A percentile compares a stretch with the other conserved stretches of the same genome.
Conservation (phyloP, 768 basidiomycete species). For the Pleurotus ostreatus region DNA sequence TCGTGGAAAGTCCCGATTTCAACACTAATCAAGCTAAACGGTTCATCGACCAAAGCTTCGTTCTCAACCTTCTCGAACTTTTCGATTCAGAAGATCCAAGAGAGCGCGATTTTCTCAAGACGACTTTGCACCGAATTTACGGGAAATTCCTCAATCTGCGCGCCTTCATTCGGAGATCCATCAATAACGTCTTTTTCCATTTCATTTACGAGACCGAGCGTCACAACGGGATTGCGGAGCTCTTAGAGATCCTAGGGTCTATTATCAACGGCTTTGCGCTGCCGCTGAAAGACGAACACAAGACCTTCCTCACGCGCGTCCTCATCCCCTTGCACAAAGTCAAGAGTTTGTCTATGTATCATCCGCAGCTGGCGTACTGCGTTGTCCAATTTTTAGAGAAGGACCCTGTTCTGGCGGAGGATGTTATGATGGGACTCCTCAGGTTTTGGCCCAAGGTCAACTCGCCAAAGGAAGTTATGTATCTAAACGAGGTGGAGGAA, state of each 20-base stretch:
- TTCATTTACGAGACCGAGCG: constrained; percentile 99
- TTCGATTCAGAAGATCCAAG: constrained; percentile 99
- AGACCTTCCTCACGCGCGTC: constrained; percentile 91
- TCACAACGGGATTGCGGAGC: constrained; percentile 98
- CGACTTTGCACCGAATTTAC: constrained; percentile 97
- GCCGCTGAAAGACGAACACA: constrained; percentile 98
- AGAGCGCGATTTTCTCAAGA: constrained; percentile 99
- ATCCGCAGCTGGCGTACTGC: constrained; percentile 99
- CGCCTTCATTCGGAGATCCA: constrained; percentile 96
- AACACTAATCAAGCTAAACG: constrained; percentile 97
- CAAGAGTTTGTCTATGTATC: constrained; percentile 95
- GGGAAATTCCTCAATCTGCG: constrained; percentile 99
- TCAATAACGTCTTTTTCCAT: constrained; percentile 99
- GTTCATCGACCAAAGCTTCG: constrained; percentile 94
- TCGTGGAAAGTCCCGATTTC: constrained; percentile 96
- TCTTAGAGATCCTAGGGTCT: constrained; percentile 95
- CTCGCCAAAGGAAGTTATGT: constrained; percentile 99
- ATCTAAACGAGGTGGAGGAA: constrained; percentile 98
- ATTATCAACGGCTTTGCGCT: constrained; percentile 99
- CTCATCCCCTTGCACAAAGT: constrained; percentile 97
- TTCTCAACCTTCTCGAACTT: constrained; percentile 92
- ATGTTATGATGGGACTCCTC: constrained; percentile 94
- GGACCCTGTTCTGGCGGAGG: constrained; percentile 87
- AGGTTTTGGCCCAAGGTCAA: constrained; percentile 99
- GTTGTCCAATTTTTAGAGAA: constrained; percentile 99